Conservation (phyloP, 73 alveolate genomes). For the Paramecium octaurelia region DNA sequence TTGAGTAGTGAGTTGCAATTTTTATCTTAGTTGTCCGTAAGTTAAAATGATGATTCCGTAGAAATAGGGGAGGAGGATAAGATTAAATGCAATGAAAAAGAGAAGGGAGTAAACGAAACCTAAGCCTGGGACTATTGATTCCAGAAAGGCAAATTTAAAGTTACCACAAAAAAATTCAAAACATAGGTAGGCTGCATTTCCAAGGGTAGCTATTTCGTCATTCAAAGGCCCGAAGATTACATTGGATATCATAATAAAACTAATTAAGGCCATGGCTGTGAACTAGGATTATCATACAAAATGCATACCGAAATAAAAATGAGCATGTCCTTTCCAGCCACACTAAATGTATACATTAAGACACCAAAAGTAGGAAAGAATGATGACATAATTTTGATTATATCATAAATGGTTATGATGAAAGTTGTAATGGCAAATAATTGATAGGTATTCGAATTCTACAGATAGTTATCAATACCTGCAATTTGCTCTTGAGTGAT, state of each 20-base stretch:
- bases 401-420: not conserved
- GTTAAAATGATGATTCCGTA: conserved; percentile 36
- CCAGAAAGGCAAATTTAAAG: not conserved
- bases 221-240: not conserved
- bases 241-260: conserved; percentile 12
- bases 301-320: not conserved
- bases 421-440: not conserved
- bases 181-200: not conserved
- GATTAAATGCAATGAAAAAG: not conserved
- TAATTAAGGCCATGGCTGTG: not conserved
- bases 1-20: not conserved
- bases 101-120: not conserved
- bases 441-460: not conserved
- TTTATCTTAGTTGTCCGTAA: not conserved
- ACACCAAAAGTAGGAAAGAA: conserved; percentile 35
- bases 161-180: conserved; percentile 8
- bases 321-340: conserved; percentile 19
- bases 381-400: conserved; percentile 10
- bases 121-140: not conserved
- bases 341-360: conserved; percentile 1
- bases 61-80: not conserved
- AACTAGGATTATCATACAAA: not conserved
- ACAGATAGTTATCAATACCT: not conserved
- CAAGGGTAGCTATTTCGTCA: not conserved
- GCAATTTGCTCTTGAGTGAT: not conserved